phyloP scores from a whole-genome alignment of 2,329 filamentous ascomycete genomes.

The Aspergillus sp. region DNA sequence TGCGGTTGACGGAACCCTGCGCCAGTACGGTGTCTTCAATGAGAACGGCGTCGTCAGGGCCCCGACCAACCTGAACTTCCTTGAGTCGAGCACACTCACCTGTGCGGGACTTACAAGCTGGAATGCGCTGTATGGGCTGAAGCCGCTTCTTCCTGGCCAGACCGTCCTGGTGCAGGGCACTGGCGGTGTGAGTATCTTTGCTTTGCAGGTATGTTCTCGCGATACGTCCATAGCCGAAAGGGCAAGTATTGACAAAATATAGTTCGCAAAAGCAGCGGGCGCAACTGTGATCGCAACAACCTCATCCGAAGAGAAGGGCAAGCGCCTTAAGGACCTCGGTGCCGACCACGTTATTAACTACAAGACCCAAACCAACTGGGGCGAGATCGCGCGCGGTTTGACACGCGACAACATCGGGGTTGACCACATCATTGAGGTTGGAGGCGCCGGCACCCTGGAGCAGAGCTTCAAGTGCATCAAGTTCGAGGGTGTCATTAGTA shows the following conservation, averaged over 20 bases:
- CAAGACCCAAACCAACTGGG: constrained; percentile 58
- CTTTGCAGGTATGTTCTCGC: constrained; percentile 45
- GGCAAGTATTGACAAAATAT: neutral
- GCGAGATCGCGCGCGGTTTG: constrained; percentile 54
- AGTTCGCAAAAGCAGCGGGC: constrained; percentile 53
- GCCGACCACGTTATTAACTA: constrained; percentile 64
- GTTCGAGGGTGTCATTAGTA: constrained; percentile 55
- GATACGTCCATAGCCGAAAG: neutral
- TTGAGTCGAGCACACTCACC: constrained; percentile 58
- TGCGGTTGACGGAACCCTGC: constrained; percentile 65
- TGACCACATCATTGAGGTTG: constrained; percentile 66
- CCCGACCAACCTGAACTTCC: constrained; percentile 55
- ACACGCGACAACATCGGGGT: constrained; percentile 56
- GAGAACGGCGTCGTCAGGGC: constrained; percentile 66
- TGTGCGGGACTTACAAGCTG: constrained; percentile 66
- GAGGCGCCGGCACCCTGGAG: constrained; percentile 60
- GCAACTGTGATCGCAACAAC: constrained; percentile 61
- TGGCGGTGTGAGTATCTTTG: constrained; percentile 61
- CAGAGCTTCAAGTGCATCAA: constrained; percentile 56
- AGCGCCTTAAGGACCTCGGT: constrained; percentile 55
- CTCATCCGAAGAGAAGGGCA: constrained; percentile 55
- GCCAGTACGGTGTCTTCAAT: constrained; percentile 66
- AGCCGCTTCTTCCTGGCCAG: constrained; percentile 53
- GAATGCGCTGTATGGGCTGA: constrained; percentile 64
- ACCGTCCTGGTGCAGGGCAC: constrained; percentile 62